Evolutionary conservation across 371 early-diverging fungal genomes (phyloP).

Genomic region (Conidiobolus incongruus): DNA sequence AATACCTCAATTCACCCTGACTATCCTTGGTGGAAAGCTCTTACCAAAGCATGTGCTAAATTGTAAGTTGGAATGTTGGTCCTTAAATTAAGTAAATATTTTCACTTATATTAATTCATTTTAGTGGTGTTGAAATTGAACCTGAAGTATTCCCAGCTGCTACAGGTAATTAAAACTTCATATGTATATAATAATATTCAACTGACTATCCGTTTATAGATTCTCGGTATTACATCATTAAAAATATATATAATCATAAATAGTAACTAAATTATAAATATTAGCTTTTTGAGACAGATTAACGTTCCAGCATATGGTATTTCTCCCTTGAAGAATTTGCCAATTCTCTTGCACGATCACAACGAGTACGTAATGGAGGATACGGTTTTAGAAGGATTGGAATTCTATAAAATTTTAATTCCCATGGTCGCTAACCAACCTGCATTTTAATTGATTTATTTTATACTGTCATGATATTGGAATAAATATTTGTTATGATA

Average conservation of each 20-base stretch:
- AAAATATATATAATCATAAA: no score
- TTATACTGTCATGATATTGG: no score
- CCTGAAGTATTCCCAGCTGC: slow-evolving; percentile 62
- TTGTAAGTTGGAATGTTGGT: background rate
- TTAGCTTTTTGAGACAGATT: slow-evolving; percentile 18
- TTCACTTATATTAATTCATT: no score
- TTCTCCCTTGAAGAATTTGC: slow-evolving; percentile 37
- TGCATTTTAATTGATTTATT: no score
- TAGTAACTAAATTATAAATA: no score
- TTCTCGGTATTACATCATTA: no score
- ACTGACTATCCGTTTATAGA: no score
- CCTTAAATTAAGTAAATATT: background rate
- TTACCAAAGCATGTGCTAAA: background rate
- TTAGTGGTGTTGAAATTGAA: slow-evolving; percentile 14
- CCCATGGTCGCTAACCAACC: slow-evolving; percentile 3
- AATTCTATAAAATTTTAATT: slow-evolving; percentile 21
- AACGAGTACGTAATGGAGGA: slow-evolving; percentile 52
- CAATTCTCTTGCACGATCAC: slow-evolving; percentile 51
- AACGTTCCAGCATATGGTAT: slow-evolving; percentile 50
- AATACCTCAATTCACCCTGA: background rate
- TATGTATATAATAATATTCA: background rate
- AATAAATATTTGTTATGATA: no score
- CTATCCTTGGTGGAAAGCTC: slow-evolving; percentile 2
- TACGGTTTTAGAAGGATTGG: slow-evolving; percentile 33
- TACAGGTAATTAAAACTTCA: background rate